Evolutionary conservation across 306 rosid genomes (phyloP).

Genomic region (Vachellia collinsii): DNA sequence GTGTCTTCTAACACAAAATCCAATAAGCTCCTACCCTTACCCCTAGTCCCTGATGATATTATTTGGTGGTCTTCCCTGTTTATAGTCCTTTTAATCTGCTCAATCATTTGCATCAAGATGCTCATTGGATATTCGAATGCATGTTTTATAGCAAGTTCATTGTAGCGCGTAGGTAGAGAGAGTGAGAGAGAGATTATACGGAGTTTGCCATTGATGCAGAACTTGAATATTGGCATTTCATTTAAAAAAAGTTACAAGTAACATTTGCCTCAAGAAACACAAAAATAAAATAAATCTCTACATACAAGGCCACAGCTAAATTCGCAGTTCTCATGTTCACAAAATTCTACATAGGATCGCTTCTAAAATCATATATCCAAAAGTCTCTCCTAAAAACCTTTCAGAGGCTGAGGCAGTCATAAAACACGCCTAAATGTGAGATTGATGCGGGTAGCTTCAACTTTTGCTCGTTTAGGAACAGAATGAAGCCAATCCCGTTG

Average conservation of each 20-base stretch:
- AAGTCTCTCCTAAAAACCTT: constrained; percentile 17
- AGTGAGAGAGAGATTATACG: too few species aligned
- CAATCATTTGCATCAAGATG: not conserved
- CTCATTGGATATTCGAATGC: not conserved
- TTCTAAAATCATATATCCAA: constrained; percentile 26
- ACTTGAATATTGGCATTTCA: too few species aligned
- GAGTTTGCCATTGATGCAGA: too few species aligned
- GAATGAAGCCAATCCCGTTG: constrained; percentile 97
- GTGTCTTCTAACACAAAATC: too few species aligned
- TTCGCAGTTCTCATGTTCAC: not conserved
- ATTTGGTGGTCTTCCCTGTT: too few species aligned
- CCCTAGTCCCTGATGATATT: too few species aligned
- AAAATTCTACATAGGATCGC: not conserved
- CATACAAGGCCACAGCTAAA: not conserved
- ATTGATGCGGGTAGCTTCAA: constrained; percentile 79
- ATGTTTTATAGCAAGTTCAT: not conserved
- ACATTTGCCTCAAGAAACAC: too few species aligned
- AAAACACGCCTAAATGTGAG: constrained; percentile 85
- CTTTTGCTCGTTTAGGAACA: constrained; percentile 81
- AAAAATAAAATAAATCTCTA: too few species aligned
- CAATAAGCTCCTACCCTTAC: too few species aligned
- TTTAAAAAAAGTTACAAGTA: too few species aligned
- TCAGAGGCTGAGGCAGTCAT: constrained; percentile 32
- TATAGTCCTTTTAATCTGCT: too few species aligned
- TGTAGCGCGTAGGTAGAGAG: too few species aligned